Evolutionary conservation across 371 early-diverging fungal species (phyloP), one percentile per base, ranked within the genome.

Genomic region (Rhizopus arrhizus): DNA sequence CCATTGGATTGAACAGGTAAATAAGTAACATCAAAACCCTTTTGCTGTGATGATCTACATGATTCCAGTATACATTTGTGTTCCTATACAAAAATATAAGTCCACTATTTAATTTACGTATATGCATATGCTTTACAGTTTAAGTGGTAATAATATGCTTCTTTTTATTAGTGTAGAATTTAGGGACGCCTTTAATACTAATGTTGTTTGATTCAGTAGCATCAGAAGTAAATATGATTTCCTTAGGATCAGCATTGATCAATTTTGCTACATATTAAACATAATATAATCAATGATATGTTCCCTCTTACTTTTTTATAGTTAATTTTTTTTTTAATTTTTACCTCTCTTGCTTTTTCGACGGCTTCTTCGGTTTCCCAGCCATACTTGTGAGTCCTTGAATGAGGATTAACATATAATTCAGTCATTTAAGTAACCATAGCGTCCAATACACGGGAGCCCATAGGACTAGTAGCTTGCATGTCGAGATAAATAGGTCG

Each of bases 141-240:
- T 98, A 97, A 7, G 96, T 89, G 8, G 99, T 99, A 65, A 99
- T 99, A 58, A 99, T 93, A 77, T 99, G 99, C 62, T 90, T 92
- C 84, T 96, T 95, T 62, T 90, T 95, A 64, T 83, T 85, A 71
- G 91, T 93, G 82, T 97, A 94, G 79, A 98, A 99, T 41, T 94
- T 83, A 8, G 96, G 94, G 41, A 99, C 93, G 58, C 99, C 99
- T 78, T 99, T 99, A 69, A 99, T 82, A 63, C 94, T 91, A 31
- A 95, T 75, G 73, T 99, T 99, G 86, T 97, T 97, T 48, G 95
- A 90, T 78, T 99, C 99, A n/a, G 99, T 99, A 12, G 99, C 99
- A 16, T 99, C 99, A 31, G 93, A 93, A 22, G 99, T 99, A 66
- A 99, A 99, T 49, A 99, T 84, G 51, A 99, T 93, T 80, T 99